A percentile compares a stretch with the other conserved stretches of the same genome.
These are phyloP conservation scores for Aquilaria sinensis DNA, from an alignment of 345 rosid genomes.

Conservation along the genomic window DNA sequence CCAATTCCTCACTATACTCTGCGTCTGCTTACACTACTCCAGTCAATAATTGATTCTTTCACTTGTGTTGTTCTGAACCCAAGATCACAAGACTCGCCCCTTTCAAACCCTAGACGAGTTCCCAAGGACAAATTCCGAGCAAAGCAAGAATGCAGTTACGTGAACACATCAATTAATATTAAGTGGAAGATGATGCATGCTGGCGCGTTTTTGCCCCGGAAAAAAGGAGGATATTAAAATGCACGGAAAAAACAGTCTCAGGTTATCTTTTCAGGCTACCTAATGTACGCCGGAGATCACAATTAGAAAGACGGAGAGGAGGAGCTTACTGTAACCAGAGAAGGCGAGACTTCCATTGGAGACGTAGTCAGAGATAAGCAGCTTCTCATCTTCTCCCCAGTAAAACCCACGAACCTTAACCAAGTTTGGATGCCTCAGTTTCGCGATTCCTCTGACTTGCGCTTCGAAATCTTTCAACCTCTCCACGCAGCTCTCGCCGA, in stretches of 20 bases:
- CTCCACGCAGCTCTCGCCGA: conserved; percentile 55
- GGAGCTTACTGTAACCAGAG: conserved; percentile 45
- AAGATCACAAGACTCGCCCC: no score
- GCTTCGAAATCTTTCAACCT: conserved; percentile 68
- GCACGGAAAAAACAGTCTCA: not conserved
- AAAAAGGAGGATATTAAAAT: conserved; percentile 3
- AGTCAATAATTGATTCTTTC: no score
- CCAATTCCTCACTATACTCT: no score
- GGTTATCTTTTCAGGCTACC: no score
- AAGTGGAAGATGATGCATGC: not conserved
- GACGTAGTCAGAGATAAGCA: conserved; percentile 64
- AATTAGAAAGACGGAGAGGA: not conserved
- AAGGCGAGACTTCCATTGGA: conserved; percentile 70
- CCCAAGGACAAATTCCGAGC: no score
- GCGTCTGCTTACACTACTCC: no score
- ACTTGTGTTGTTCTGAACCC: no score
- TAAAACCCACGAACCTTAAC: conserved; percentile 68
- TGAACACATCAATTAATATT: not conserved
- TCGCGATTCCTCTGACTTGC: conserved; percentile 55
- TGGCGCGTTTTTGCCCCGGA: conserved; percentile 15
- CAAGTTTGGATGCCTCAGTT: conserved; percentile 69
- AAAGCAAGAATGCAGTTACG: no score
- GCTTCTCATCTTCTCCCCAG: conserved; percentile 91
- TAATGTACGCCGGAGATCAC: not conserved
- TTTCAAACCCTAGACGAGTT: no score